Conservation (phyloP, 352 stramenopile species). For the Pythium monospermum region DNA sequence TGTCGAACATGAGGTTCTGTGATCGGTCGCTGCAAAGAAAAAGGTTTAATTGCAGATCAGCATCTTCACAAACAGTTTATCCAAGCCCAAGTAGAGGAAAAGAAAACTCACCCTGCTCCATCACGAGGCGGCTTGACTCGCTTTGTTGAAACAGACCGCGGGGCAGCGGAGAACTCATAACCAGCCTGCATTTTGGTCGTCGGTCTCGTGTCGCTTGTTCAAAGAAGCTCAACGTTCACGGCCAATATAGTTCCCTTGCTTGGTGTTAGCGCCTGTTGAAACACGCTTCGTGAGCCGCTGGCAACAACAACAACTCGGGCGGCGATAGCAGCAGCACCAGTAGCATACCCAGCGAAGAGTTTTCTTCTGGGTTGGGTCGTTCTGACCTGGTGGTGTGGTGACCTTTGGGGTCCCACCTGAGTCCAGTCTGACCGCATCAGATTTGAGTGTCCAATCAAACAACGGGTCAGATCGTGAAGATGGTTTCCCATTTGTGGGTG, state of each 20-base stretch:
- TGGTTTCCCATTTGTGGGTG: no score
- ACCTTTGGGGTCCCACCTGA: no score
- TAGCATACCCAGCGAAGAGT: no score
- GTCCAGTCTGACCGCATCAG: no score
- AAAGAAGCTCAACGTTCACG: no score
- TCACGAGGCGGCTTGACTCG: slow-evolving; percentile 48
- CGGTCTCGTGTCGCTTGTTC: background rate
- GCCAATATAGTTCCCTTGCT: no score
- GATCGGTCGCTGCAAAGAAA: slow-evolving; percentile 30
- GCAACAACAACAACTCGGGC: background rate
- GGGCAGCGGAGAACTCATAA: slow-evolving; percentile 69
- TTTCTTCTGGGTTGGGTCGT: no score
- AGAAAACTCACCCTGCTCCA: slow-evolving; percentile 26
- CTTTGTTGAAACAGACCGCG: slow-evolving; percentile 70
- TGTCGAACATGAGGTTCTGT: slow-evolving; percentile 94
- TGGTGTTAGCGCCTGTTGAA: no score
- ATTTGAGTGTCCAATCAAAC: no score
- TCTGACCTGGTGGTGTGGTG: no score
- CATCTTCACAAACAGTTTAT: background rate
- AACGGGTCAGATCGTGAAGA: no score
- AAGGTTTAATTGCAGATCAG: background rate
- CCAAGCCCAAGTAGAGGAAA: background rate
- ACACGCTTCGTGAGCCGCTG: slow-evolving; percentile 11
- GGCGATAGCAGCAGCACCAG: background rate
- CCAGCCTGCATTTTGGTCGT: slow-evolving; percentile 31